These are phyloP conservation scores for Paramecium bursaria DNA, from an alignment of 73 alveolate genomes.

Conservation along the genomic window DNA sequence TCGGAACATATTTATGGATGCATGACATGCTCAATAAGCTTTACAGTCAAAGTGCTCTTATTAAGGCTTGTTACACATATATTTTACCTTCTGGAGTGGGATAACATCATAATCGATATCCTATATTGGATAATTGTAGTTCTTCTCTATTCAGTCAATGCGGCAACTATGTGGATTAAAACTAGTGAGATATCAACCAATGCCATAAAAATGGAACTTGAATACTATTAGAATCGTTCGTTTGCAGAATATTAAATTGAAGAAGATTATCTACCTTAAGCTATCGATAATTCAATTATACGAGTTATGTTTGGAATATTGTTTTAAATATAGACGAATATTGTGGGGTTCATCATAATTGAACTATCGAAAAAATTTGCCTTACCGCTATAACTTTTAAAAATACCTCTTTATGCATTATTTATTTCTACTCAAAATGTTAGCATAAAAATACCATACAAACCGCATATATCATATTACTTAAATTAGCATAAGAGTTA, in stretches of 20 bases:
- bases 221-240: slow-evolving; percentile 7
- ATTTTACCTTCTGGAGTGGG: neutral
- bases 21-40: neutral
- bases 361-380: slow-evolving; percentile 25
- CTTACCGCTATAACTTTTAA: slow-evolving; percentile 53
- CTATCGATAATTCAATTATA: neutral
- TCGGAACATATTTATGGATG: slow-evolving; percentile 33
- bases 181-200: slow-evolving; percentile 17
- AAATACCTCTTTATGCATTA: slow-evolving; percentile 42
- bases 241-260: slow-evolving; percentile 43
- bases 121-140: slow-evolving; percentile 23
- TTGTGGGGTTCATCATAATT: neutral
- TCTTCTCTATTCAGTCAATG: neutral
- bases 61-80: neutral
- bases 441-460: slow-evolving; percentile 36
- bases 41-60: neutral
- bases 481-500: slow-evolving; percentile 1
- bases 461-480: slow-evolving; percentile 25
- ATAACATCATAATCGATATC: neutral
- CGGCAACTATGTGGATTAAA: slow-evolving; percentile 60
- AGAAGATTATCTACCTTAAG: neutral
- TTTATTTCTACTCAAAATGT: slow-evolving; percentile 32
- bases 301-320: slow-evolving; percentile 31
- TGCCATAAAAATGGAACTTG: slow-evolving; percentile 35
- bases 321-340: slow-evolving; percentile 4